These are phyloP conservation scores for Chlorencoelia australis DNA, from an alignment of 2,329 filamentous ascomycete species.

Conservation along the genomic window DNA sequence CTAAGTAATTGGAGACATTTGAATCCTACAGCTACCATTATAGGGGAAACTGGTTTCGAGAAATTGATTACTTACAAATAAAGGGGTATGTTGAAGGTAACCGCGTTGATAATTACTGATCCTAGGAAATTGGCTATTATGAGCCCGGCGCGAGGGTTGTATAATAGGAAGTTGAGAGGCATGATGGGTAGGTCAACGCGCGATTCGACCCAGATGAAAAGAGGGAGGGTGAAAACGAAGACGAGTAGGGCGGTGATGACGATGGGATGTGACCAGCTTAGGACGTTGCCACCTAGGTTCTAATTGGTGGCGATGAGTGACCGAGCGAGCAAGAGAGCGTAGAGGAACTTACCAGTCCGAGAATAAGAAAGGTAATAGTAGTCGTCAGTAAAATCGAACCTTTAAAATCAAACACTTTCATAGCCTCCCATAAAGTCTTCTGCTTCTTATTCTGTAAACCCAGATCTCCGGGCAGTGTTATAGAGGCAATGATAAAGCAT, in stretches of 20 bases:
- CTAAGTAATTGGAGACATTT: background rate
- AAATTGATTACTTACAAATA: too few relatives aligned
- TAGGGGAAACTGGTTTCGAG: too few relatives aligned
- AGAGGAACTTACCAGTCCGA: slow-evolving; percentile 39
- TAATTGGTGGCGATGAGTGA: slow-evolving; percentile 20
- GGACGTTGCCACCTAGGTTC: slow-evolving; percentile 53
- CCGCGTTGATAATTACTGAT: slow-evolving; percentile 42
- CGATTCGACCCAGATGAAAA: slow-evolving; percentile 44
- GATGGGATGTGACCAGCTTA: slow-evolving; percentile 52
- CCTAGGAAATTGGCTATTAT: slow-evolving; percentile 46
- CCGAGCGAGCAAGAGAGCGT: background rate
- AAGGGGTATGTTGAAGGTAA: slow-evolving; percentile 55
- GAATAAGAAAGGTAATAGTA: slow-evolving; percentile 44
- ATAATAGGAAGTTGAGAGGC: slow-evolving; percentile 43
- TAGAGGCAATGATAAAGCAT: slow-evolving; percentile 35
- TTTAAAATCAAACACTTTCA: slow-evolving; percentile 45
- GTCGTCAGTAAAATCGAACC: slow-evolving; percentile 44
- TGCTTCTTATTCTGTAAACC: slow-evolving; percentile 36
- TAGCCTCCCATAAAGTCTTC: slow-evolving; percentile 36
- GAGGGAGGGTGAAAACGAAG: slow-evolving; percentile 37
- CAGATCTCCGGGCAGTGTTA: slow-evolving; percentile 42
- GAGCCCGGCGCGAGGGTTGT: slow-evolving; percentile 44
- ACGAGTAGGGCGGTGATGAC: slow-evolving; percentile 41
- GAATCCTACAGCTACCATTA: too few relatives aligned
- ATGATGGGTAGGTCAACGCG: slow-evolving; percentile 46